These are phyloP conservation scores for Calonectria multiphialidica DNA, from an alignment of 2,329 filamentous ascomycete genomes.

Conservation along the genomic window DNA sequence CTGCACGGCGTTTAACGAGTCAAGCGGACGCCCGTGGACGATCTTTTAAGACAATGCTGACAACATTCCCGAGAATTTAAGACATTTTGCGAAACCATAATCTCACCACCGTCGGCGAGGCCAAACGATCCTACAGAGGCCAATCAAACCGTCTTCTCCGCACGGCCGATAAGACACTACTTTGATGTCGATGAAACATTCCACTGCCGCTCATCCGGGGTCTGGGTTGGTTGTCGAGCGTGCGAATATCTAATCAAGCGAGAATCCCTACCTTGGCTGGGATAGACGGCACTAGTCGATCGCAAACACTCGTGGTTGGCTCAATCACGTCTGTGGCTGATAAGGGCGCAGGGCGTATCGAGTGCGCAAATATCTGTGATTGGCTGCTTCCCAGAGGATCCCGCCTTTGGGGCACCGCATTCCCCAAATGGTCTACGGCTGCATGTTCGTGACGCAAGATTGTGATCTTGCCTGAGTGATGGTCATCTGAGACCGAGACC, in stretches of 20 bases:
- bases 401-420: not conserved
- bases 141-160: not conserved
- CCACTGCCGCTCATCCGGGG: not conserved
- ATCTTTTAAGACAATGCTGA: not conserved
- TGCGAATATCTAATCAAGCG: not conserved
- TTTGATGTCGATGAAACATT: not conserved
- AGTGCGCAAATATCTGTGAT: not conserved
- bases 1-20: not conserved
- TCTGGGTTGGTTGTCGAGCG: not conserved
- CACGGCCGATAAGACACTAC: not conserved
- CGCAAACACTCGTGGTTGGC: not conserved
- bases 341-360: not conserved
- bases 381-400: not conserved
- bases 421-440: not conserved
- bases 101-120: not conserved
- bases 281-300: not conserved
- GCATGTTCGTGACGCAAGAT: constrained; percentile 1
- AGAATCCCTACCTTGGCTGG: not conserved
- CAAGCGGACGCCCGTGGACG: not conserved
- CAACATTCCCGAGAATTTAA: too few species aligned
- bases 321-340: not conserved
- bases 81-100: not conserved
- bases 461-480: not conserved
- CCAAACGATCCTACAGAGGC: not conserved
- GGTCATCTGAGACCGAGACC: not conserved